phyloP scores from a whole-genome alignment of 2,329 filamentous ascomycete genomes.

The Emericellopsis cladophorae region DNA sequence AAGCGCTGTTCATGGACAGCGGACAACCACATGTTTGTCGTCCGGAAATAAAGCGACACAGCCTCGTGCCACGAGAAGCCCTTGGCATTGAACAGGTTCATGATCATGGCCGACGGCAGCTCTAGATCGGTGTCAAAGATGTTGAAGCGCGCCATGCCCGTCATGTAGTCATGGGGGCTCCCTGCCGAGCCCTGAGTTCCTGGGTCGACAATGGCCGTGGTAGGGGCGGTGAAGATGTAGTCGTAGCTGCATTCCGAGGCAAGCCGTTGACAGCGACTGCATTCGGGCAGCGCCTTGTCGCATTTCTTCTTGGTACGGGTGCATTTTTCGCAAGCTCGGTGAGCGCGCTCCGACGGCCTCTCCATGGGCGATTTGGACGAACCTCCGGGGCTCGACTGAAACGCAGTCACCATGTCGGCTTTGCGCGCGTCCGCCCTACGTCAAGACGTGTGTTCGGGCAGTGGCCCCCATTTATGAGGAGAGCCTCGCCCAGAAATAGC shows the following conservation, averaged over 20 bases:
- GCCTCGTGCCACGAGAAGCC: constrained; percentile 23
- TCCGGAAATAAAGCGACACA: constrained; percentile 23
- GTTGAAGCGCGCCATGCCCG: constrained; percentile 3
- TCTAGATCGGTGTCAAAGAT: constrained; percentile 18
- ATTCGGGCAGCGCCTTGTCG: constrained; percentile 21
- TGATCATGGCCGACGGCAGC: constrained; percentile 22
- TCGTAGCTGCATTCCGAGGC: constrained; percentile 20
- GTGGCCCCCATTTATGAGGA: neutral
- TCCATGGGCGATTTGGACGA: constrained; percentile 17
- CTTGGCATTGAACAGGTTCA: constrained; percentile 21
- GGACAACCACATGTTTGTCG: constrained; percentile 27
- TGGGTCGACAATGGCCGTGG: constrained; percentile 16
- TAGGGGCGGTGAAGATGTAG: constrained; percentile 21
- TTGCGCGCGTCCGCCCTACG: neutral
- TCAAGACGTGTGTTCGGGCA: neutral
- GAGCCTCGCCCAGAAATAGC: neutral
- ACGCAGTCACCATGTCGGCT: neutral
- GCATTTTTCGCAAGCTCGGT: constrained; percentile 23
- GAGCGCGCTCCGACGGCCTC: constrained; percentile 14
- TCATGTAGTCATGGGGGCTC: constrained; percentile 7
- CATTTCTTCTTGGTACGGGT: constrained; percentile 24
- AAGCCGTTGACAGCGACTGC: constrained; percentile 18
- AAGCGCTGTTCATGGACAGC: constrained; percentile 26
- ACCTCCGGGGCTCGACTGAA: neutral
- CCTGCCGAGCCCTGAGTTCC: constrained; percentile 6